Conservation (phyloP, 192 early-diverging fungal genomes). For the Podila clonocystis region DNA sequence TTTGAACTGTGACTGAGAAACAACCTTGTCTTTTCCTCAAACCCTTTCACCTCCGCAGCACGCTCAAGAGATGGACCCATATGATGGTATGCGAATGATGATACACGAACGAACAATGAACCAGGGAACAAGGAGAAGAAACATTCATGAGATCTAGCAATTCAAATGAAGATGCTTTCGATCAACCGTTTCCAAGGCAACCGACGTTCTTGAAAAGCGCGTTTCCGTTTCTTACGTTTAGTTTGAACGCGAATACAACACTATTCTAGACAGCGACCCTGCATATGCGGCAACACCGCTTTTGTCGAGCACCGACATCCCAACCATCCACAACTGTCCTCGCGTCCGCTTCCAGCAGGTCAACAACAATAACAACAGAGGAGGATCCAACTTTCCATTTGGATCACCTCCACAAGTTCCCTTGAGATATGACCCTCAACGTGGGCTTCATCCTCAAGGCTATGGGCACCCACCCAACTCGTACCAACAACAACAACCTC, state of each 20-base stretch:
- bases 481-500: constrained; percentile 15
- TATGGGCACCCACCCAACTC: constrained; percentile 16
- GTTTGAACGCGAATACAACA: not conserved
- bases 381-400: constrained; percentile 24
- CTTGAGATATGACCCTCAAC: constrained; percentile 35
- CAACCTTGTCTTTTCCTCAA: not conserved
- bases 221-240: not conserved
- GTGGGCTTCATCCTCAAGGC: constrained; percentile 36
- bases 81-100: constrained; percentile 21
- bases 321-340: constrained; percentile 51
- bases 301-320: constrained; percentile 53
- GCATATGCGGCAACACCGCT: constrained; percentile 55
- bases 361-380: constrained; percentile 11
- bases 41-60: not conserved
- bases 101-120: no score
- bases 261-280: constrained; percentile 50
- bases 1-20: no score
- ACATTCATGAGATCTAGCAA: not conserved
- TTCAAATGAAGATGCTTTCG: not conserved
- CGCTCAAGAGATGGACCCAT: constrained; percentile 25
- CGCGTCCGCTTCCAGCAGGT: constrained; percentile 27
- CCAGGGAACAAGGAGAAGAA: not conserved
- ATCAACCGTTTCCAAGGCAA: not conserved
- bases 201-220: no score
- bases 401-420: constrained; percentile 12